Evolutionary conservation across 2,329 filamentous ascomycete genomes (phyloP).

Genomic region (Fusarium concolor): DNA sequence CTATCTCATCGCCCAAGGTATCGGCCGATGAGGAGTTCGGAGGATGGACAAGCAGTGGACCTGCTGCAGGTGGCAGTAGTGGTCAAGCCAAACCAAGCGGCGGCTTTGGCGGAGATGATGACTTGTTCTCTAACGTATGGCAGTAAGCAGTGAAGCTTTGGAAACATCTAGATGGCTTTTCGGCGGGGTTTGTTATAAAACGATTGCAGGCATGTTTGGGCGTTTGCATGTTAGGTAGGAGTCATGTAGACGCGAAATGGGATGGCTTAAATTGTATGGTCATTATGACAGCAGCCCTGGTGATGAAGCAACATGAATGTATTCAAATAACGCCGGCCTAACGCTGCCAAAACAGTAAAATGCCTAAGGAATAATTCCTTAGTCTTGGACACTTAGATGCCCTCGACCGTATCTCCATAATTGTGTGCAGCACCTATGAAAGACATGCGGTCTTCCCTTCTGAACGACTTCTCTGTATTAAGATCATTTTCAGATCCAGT

Average conservation of each 20-base stretch:
- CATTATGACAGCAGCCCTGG: slow-evolving; percentile 4
- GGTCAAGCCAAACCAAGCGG: slow-evolving; percentile 63
- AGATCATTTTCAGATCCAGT: background rate
- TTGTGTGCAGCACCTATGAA: background rate
- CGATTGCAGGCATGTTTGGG: slow-evolving; percentile 48
- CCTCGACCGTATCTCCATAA: background rate
- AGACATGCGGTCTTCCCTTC: background rate
- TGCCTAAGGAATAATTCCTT: slow-evolving; percentile 9
- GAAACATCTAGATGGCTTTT: slow-evolving; percentile 28
- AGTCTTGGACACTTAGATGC: slow-evolving; percentile 3
- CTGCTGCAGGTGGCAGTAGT: slow-evolving; percentile 54
- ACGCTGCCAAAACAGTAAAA: slow-evolving; percentile 35
- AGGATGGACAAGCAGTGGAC: slow-evolving; percentile 84
- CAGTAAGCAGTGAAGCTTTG: slow-evolving; percentile 62
- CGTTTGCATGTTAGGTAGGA: slow-evolving; percentile 51
- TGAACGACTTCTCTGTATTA: slow-evolving; percentile 5
- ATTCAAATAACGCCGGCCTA: slow-evolving; percentile 39
- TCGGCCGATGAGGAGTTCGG: slow-evolving; percentile 95
- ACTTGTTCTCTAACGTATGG: slow-evolving; percentile 97
- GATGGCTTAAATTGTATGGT: slow-evolving; percentile 30
- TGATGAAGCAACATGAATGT: slow-evolving; percentile 30
- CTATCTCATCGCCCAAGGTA: slow-evolving; percentile 70
- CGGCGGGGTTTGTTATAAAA: slow-evolving; percentile 40
- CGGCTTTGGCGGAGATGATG: slow-evolving; percentile 77
- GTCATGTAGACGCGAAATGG: slow-evolving; percentile 49